Percentiles rank a stretch among this genome's conserved stretches.
These are phyloP conservation scores for Gossypium gossypioides DNA, from an alignment of 441 rosid species.

Conservation along the genomic window DNA sequence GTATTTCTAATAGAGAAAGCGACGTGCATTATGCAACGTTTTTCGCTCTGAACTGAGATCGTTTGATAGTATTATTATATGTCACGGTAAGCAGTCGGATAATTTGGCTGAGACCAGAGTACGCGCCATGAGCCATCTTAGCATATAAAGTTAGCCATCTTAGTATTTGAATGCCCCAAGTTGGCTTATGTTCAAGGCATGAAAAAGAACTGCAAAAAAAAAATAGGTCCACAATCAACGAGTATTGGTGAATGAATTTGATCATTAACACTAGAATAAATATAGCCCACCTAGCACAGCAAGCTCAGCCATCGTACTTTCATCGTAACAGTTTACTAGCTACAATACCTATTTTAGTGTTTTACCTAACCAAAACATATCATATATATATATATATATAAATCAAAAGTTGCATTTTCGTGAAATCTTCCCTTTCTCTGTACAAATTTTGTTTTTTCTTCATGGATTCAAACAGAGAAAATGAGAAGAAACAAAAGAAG, in stretches of 20 bases:
- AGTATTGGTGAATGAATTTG: background rate
- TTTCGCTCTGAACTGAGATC: too few species aligned
- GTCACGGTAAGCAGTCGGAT: background rate
- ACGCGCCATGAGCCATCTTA: background rate
- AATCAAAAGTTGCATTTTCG: conserved; percentile 33
- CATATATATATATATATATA: background rate
- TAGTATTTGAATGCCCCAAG: too few species aligned
- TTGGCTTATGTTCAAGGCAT: background rate
- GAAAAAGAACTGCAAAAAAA: background rate
- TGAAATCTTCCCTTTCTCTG: conserved; percentile 14
- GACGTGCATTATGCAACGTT: background rate
- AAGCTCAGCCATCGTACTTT: background rate
- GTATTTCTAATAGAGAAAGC: background rate
- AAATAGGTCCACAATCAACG: background rate
- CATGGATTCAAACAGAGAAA: background rate
- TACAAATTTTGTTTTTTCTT: conserved; percentile 10
- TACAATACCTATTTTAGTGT: background rate
- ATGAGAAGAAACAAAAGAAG: background rate
- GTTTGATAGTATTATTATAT: too few species aligned
- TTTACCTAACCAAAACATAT: conserved; percentile 9
- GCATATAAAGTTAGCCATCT: background rate
- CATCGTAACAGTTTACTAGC: background rate
- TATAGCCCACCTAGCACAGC: background rate
- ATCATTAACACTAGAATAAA: background rate
- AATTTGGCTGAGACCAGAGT: background rate